Percentiles rank a stretch among this genome's conserved stretches.
Evolutionary conservation across 2,329 filamentous ascomycete species (phyloP).

Genomic region (Coniochaeta sp.): DNA sequence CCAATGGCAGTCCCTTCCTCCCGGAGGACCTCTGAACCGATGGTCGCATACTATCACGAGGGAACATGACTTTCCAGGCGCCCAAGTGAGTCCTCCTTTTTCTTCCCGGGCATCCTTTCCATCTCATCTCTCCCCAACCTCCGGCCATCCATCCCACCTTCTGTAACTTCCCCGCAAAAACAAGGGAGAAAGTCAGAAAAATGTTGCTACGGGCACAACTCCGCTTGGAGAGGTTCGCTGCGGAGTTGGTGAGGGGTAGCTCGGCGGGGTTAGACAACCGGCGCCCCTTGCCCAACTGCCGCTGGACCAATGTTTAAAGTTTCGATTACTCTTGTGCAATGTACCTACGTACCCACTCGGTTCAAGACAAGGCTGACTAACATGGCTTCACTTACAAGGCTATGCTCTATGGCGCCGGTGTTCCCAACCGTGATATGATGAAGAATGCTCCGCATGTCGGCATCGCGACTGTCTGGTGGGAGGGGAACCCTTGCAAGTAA

Average conservation of each 20-base stretch:
- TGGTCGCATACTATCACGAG: conserved; percentile 79
- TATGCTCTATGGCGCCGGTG: conserved; percentile 91
- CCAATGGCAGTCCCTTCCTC: conserved; percentile 42
- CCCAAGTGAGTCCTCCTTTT: conserved; percentile 53
- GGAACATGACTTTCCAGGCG: conserved; percentile 84
- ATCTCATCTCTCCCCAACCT: not conserved
- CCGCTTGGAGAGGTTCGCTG: not conserved
- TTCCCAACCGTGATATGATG: conserved; percentile 77
- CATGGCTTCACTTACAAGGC: conserved; percentile 43
- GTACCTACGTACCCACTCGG: not conserved
- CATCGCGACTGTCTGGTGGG: conserved; percentile 92
- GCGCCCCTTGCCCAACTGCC: not conserved
- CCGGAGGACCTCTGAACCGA: conserved; percentile 61
- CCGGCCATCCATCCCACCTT: not conserved
- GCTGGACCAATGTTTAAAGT: not conserved
- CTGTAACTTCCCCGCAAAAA: not conserved
- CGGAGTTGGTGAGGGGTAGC: conserved; percentile 1
- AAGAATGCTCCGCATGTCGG: conserved; percentile 87
- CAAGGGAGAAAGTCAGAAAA: not conserved
- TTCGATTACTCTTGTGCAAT: not conserved
- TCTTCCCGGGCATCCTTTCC: not conserved
- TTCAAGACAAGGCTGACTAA: conserved; percentile 6
- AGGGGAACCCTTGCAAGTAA: conserved; percentile 93
- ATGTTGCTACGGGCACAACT: not conserved
- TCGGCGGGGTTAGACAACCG: not conserved